Evolutionary conservation across 2,329 filamentous ascomycete species (phyloP).

Genomic region (Colletotrichum acutatum): DNA sequence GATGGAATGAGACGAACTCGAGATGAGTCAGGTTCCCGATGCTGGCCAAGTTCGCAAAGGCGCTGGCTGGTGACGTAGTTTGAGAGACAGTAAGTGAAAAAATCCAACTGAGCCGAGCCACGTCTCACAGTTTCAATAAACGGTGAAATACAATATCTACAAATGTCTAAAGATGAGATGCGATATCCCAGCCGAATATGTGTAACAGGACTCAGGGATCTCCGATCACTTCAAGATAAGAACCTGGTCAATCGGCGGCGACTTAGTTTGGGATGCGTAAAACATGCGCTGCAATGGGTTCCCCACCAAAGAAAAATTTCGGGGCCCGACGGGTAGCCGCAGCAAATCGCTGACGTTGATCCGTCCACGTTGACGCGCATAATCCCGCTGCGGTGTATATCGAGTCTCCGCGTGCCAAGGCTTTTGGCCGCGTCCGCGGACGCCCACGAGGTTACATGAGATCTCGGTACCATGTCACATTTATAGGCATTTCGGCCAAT

Average conservation of each 20-base stretch:
- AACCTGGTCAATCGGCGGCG: background rate
- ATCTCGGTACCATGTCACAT: background rate
- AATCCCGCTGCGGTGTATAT: background rate
- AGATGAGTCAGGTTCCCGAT: constrained; percentile 15
- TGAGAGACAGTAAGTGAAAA: background rate
- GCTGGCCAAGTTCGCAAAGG: background rate
- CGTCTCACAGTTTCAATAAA: background rate
- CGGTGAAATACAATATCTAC: background rate
- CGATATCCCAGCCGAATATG: background rate
- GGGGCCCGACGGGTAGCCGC: constrained; percentile 23
- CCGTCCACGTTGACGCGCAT: constrained; percentile 28
- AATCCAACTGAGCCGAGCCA: background rate
- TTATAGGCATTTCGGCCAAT: background rate
- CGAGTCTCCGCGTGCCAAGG: constrained; percentile 15
- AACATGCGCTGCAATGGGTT: background rate
- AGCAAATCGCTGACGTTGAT: constrained; percentile 27
- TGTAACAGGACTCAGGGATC: background rate
- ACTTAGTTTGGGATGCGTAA: background rate
- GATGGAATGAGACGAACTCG: constrained; percentile 31
- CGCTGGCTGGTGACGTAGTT: constrained; percentile 32
- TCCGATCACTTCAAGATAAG: constrained; percentile 3
- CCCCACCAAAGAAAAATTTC: constrained; percentile 29
- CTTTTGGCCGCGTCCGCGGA: constrained; percentile 10
- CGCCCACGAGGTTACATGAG: background rate
- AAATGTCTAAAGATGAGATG: background rate